A percentile compares a stretch with the other conserved stretches of the same genome.
phyloP scores from a whole-genome alignment of 148 eudicot species.

The Suaeda aralocaspica region DNA sequence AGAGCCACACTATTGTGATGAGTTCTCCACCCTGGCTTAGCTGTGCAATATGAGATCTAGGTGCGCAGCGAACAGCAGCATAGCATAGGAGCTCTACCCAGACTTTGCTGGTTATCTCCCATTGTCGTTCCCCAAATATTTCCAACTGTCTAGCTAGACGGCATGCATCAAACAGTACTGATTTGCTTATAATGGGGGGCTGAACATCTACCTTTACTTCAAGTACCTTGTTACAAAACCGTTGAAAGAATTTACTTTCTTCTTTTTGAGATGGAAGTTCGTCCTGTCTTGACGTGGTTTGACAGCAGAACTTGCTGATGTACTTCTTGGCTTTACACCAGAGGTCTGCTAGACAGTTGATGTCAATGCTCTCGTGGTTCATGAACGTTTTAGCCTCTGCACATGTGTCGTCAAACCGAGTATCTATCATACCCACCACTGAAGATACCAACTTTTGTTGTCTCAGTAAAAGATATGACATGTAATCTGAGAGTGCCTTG shows the following conservation, averaged over 20 bases:
- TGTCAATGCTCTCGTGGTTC: background rate
- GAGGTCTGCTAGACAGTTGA: background rate
- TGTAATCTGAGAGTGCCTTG: slow-evolving; percentile 31
- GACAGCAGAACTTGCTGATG: background rate
- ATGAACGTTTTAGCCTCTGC: slow-evolving; percentile 18
- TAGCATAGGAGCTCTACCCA: slow-evolving; percentile 38
- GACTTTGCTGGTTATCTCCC: slow-evolving; percentile 35
- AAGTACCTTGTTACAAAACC: background rate
- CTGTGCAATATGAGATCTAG: slow-evolving; percentile 18
- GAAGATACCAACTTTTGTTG: slow-evolving; percentile 21
- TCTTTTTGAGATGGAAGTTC: background rate
- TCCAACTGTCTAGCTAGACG: slow-evolving; percentile 26
- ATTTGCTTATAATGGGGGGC: slow-evolving; percentile 31
- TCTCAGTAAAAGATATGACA: slow-evolving; percentile 31
- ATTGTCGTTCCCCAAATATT: slow-evolving; percentile 13
- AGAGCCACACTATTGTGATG: slow-evolving; percentile 29
- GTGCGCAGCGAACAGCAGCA: slow-evolving; percentile 26
- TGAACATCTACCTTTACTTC: slow-evolving; percentile 3
- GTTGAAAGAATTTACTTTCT: background rate
- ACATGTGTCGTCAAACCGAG: slow-evolving; percentile 24
- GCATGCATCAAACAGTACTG: slow-evolving; percentile 33
- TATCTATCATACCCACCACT: slow-evolving; percentile 27
- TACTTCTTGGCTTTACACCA: background rate
- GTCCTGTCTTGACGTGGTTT: background rate
- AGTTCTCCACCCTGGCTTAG: slow-evolving; percentile 27